Percentiles rank a stretch among this genome's conserved stretches.
phyloP scores from a whole-genome alignment of 331 rosid species.

The Rhamnella rubrinervis region DNA sequence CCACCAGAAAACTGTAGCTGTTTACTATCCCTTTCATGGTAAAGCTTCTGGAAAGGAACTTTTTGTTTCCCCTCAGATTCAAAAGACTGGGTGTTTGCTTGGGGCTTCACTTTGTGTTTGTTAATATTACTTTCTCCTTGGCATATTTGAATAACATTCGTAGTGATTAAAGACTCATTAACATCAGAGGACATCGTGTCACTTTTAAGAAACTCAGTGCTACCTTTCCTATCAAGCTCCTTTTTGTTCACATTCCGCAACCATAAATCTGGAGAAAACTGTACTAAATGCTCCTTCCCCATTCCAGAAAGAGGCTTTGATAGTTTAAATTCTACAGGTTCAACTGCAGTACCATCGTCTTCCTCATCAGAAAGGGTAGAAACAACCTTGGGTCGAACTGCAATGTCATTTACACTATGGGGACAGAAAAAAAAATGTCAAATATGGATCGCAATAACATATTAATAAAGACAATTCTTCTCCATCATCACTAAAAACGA shows the following conservation, averaged over 20 bases:
- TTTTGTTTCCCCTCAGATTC: slow-evolving; percentile 32
- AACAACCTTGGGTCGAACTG: slow-evolving; percentile 40
- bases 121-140: slow-evolving; percentile 22
- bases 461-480: not conserved
- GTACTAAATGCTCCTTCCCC: slow-evolving; percentile 34
- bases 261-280: slow-evolving; percentile 25
- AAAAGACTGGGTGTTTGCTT: slow-evolving; percentile 27
- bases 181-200: slow-evolving; percentile 40
- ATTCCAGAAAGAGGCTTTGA: slow-evolving; percentile 25
- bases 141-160: slow-evolving; percentile 21
- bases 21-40: slow-evolving; percentile 19
- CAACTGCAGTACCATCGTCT: slow-evolving; percentile 30
- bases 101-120: slow-evolving; percentile 31
- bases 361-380: slow-evolving; percentile 45
- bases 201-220: slow-evolving; percentile 25
- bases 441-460: slow-evolving; percentile 9
- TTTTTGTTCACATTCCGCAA: slow-evolving; percentile 30
- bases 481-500: slow-evolving; percentile 12
- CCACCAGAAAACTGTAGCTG: slow-evolving; percentile 18
- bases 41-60: slow-evolving; percentile 21
- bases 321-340: slow-evolving; percentile 27
- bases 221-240: slow-evolving; percentile 21
- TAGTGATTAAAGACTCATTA: slow-evolving; percentile 29
- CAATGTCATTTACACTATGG: slow-evolving; percentile 45
- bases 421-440: slow-evolving; percentile 30